These are phyloP conservation scores for Rhizodiscina lignyota DNA, from an alignment of 495 filamentous ascomycete species.

Conservation along the genomic window DNA sequence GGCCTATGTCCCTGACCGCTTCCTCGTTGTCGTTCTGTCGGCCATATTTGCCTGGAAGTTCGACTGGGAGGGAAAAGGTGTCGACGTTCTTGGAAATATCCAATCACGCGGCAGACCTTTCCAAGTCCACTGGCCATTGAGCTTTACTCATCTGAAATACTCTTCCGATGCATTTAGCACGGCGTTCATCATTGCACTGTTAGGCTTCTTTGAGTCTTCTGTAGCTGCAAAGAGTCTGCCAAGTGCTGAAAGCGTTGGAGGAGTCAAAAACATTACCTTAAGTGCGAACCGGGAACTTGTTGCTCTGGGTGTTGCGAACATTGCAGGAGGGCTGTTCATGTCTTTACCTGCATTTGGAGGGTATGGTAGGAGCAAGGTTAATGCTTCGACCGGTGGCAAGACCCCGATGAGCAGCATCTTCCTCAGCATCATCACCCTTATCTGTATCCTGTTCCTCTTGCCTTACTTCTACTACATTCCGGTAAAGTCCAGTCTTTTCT, in stretches of 20 bases:
- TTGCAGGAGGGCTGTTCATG: constrained; percentile 82
- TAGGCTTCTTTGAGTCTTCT: constrained; percentile 96
- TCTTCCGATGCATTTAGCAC: constrained; percentile 80
- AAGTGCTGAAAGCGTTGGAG: constrained; percentile 25
- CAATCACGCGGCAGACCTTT: constrained; percentile 55
- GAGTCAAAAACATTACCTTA: constrained; percentile 56
- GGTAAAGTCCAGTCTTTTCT: constrained; percentile 31
- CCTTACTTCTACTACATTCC: constrained; percentile 92
- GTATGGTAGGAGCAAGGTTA: constrained; percentile 92
- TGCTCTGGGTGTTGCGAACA: constrained; percentile 77
- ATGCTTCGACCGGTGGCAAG: constrained; percentile 73
- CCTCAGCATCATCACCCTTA: constrained; percentile 62
- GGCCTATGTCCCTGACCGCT: constrained; percentile 84
- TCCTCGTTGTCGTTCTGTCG: constrained; percentile 75
- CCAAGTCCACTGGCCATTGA: constrained; percentile 73
- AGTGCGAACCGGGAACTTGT: constrained; percentile 92
- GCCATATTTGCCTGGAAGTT: constrained; percentile 66
- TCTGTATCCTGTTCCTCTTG: constrained; percentile 64
- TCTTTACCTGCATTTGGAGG: constrained; percentile 87
- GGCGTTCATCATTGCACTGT: constrained; percentile 79
- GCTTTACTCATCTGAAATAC: constrained; percentile 53
- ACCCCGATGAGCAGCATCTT: constrained; percentile 87
- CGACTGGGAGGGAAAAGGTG: constrained; percentile 63
- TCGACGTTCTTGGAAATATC: constrained; percentile 70
- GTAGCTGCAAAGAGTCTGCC: constrained; percentile 82